Evolutionary conservation across 345 rosid genomes (phyloP).

Genomic region (Eucalyptus globulus): DNA sequence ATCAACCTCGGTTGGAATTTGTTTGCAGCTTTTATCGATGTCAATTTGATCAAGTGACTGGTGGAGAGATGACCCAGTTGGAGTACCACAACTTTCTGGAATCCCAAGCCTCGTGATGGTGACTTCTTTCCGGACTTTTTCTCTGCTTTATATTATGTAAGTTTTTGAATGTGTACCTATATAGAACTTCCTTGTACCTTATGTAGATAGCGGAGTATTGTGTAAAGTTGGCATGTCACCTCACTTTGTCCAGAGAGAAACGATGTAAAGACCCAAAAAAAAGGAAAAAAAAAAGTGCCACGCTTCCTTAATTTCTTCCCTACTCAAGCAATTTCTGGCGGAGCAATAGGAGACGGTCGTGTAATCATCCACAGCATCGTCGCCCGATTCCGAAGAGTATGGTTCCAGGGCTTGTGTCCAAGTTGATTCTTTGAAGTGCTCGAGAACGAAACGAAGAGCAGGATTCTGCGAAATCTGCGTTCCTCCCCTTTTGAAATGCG

Average conservation of each 20-base stretch:
- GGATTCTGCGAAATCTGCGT: not conserved
- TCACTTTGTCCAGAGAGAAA: not conserved
- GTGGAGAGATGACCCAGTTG: constrained; percentile 90
- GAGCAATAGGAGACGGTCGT: not conserved
- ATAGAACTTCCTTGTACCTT: not conserved
- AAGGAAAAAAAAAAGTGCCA: not conserved
- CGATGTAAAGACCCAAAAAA: not conserved
- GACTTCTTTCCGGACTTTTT: not conserved
- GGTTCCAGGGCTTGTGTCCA: not conserved
- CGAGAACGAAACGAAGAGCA: not conserved
- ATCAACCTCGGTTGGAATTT: not conserved
- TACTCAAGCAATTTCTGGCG: not conserved
- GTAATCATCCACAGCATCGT: not conserved
- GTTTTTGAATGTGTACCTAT: not conserved
- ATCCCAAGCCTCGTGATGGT: constrained; percentile 31
- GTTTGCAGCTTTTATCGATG: constrained; percentile 80
- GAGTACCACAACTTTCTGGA: constrained; percentile 81
- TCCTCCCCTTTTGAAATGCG: not conserved
- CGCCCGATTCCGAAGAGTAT: not conserved
- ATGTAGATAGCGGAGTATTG: not conserved
- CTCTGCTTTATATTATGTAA: not conserved
- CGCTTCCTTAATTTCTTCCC: not conserved
- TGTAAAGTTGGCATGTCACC: not conserved
- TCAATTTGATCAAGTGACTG: constrained; percentile 74
- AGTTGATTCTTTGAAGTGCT: not conserved